Evolutionary conservation across 148 eudicot species (phyloP).

Genomic region (Chenopodium album): DNA sequence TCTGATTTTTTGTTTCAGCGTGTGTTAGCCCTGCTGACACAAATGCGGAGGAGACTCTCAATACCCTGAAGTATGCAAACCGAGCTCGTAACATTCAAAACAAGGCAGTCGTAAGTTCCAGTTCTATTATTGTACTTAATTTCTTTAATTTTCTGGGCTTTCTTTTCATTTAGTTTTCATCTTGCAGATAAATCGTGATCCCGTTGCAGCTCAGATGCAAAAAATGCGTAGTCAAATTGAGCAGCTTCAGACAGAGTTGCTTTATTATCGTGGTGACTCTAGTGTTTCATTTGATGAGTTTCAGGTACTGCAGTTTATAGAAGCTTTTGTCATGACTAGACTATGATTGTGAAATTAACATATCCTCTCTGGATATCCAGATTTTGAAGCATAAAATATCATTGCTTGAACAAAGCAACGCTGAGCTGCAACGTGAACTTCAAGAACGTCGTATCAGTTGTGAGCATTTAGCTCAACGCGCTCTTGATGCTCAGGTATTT

Average conservation of each 20-base stretch:
- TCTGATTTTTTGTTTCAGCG: slow-evolving; percentile 42
- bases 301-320: slow-evolving; percentile 46
- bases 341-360: background rate
- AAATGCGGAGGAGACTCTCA: slow-evolving; percentile 92
- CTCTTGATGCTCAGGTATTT: slow-evolving; percentile 90
- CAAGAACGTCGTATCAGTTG: slow-evolving; percentile 57
- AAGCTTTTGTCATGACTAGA: background rate
- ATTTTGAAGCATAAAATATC: slow-evolving; percentile 86
- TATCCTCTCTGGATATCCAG: slow-evolving; percentile 28
- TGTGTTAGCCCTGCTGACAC: slow-evolving; percentile 98
- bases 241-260: slow-evolving; percentile 84
- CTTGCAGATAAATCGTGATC: slow-evolving; percentile 88
- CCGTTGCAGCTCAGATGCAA: slow-evolving; percentile 85
- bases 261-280: slow-evolving; percentile 77
- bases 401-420: slow-evolving; percentile 84
- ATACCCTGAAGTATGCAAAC: slow-evolving; percentile 95
- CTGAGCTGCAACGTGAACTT: slow-evolving; percentile 74
- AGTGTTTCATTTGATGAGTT: slow-evolving; percentile 76
- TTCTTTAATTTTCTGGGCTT: background rate
- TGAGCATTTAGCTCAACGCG: slow-evolving; percentile 73
- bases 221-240: slow-evolving; percentile 91
- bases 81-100: slow-evolving; percentile 99
- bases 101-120: slow-evolving; percentile 81
- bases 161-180: slow-evolving; percentile 18
- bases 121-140: background rate